A percentile compares a stretch with the other conserved stretches of the same genome.
Evolutionary conservation across 2,329 filamentous ascomycete genomes (phyloP).

Genomic region (Exophiala xenobiotica): DNA sequence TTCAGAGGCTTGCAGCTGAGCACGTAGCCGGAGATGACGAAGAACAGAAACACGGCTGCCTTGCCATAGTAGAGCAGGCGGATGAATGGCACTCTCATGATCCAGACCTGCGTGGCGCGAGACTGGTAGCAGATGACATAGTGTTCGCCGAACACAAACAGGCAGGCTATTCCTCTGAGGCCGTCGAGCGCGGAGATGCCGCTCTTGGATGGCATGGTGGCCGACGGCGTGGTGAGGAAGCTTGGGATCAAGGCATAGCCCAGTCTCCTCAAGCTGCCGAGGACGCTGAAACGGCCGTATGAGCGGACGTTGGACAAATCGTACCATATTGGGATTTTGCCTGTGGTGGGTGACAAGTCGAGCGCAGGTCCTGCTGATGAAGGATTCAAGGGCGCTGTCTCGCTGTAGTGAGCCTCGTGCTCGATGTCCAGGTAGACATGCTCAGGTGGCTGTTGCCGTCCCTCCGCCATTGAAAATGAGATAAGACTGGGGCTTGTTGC

Average conservation of each 20-base stretch:
- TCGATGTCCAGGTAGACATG: neutral
- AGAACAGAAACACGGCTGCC: constrained; percentile 44
- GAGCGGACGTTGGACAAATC: neutral
- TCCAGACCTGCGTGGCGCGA: constrained; percentile 10
- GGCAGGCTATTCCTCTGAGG: constrained; percentile 42
- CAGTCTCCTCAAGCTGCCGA: constrained; percentile 6
- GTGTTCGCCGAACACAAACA: constrained; percentile 25
- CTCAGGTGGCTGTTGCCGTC: neutral
- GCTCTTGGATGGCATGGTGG: constrained; percentile 8
- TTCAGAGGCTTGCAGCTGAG: constrained; percentile 44
- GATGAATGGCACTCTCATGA: constrained; percentile 17
- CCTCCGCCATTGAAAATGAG: neutral
- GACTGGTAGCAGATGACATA: constrained; percentile 22
- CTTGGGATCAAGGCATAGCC: constrained; percentile 9
- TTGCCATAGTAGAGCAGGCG: constrained; percentile 19
- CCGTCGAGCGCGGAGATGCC: constrained; percentile 37
- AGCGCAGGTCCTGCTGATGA: neutral
- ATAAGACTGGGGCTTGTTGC: neutral
- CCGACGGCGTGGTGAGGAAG: constrained; percentile 8
- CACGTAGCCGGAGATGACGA: constrained; percentile 50
- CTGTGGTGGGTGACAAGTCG: neutral
- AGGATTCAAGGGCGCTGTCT: neutral
- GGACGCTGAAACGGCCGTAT: neutral
- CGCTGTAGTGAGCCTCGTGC: neutral
- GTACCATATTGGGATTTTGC: neutral